Percentiles rank a stretch among this genome's conserved stretches.
phyloP scores from a whole-genome alignment of 345 rosid species.

The Eucalyptus fibrosa region DNA sequence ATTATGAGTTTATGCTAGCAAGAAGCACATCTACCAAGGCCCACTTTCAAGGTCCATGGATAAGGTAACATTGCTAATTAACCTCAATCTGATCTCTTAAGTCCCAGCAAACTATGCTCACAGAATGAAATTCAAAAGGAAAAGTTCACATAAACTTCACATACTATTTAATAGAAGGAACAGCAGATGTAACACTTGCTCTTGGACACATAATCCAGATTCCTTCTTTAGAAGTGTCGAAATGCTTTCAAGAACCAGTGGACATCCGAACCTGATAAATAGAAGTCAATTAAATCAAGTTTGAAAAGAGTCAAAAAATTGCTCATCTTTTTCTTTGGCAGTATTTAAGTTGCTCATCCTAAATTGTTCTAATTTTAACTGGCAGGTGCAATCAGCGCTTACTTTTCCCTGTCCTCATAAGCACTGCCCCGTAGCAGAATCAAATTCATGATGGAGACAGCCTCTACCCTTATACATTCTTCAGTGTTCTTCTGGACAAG shows the following conservation, averaged over 20 bases:
- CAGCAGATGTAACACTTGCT: constrained; percentile 52
- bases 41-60: background rate
- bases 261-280: constrained; percentile 36
- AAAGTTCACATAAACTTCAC: background rate
- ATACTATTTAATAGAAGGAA: constrained; percentile 70
- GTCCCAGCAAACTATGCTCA: background rate
- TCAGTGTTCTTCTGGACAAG: constrained; percentile 34
- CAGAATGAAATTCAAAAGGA: background rate
- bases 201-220: constrained; percentile 44
- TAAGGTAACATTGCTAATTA: background rate
- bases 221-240: constrained; percentile 43
- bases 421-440: constrained; percentile 52
- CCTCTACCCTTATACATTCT: constrained; percentile 47
- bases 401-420: constrained; percentile 55
- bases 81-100: background rate
- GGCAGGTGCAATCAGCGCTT: constrained; percentile 1
- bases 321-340: background rate
- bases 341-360: background rate
- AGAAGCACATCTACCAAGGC: background rate
- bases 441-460: constrained; percentile 67
- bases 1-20: background rate
- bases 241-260: constrained; percentile 29
- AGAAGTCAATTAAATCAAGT: background rate
- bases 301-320: background rate
- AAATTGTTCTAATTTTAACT: background rate